phyloP scores from a whole-genome alignment of 768 basidiomycete genomes.

The Lanmaoa pseudosensibilis region DNA sequence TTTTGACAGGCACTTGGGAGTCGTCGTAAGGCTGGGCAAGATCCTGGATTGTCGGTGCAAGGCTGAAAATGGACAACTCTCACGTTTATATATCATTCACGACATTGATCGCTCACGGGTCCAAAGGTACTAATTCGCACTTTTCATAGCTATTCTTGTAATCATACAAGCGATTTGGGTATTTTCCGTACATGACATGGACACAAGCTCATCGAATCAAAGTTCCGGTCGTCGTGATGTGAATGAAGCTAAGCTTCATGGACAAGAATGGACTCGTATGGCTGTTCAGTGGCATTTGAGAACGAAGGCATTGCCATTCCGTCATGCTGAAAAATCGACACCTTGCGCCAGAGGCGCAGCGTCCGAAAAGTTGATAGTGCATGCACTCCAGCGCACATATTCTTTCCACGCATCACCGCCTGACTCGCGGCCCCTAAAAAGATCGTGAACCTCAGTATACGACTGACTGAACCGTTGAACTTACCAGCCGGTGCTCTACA shows the following conservation, averaged over 20 bases:
- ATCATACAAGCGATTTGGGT: slow-evolving; percentile 15
- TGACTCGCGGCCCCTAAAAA: slow-evolving; percentile 84
- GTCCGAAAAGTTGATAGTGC: slow-evolving; percentile 92
- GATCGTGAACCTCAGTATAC: slow-evolving; percentile 22
- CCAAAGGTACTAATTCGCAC: slow-evolving; percentile 14
- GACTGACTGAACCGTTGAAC: slow-evolving; percentile 24
- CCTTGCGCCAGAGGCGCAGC: slow-evolving; percentile 91
- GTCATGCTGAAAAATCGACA: slow-evolving; percentile 69
- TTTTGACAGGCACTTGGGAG: slow-evolving; percentile 31
- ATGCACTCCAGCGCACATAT: slow-evolving; percentile 89
- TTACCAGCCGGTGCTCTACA: slow-evolving; percentile 80
- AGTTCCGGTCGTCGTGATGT: slow-evolving; percentile 26
- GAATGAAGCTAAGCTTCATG: slow-evolving; percentile 22
- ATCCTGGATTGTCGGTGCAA: slow-evolving; percentile 34
- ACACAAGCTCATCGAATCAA: slow-evolving; percentile 7
- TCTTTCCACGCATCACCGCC: slow-evolving; percentile 99
- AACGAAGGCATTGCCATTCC: slow-evolving; percentile 5
- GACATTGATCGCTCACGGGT: slow-evolving; percentile 33
- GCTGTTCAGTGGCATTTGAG: slow-evolving; percentile 2
- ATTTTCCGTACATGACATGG: slow-evolving; percentile 11
- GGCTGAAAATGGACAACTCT: slow-evolving; percentile 26
- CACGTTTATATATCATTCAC: slow-evolving; percentile 38
- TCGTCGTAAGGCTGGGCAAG: slow-evolving; percentile 24
- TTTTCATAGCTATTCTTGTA: slow-evolving; percentile 25
- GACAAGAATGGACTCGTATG: slow-evolving; percentile 14